Percentiles rank a stretch among this genome's conserved stretches.
Conservation (phyloP, 139 green algal species). For the Raphidocelis subcapitata region DNA sequence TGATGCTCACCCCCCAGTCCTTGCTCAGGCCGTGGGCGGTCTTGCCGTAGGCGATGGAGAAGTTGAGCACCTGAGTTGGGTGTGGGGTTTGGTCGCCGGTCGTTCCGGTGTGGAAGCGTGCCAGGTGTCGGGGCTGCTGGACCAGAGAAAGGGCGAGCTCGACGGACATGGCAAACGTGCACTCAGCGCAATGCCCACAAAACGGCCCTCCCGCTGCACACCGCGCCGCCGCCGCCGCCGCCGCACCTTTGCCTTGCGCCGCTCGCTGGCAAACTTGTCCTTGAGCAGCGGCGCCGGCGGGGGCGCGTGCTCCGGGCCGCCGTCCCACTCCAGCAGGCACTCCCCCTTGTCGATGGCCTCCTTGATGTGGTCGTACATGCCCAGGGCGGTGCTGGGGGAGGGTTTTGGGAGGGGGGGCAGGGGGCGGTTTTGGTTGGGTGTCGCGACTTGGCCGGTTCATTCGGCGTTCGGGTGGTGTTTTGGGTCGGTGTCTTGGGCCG, state of each 20-base stretch:
- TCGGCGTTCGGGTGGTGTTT: no score
- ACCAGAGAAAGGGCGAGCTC: no score
- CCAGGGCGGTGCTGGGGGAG: conserved; percentile 80
- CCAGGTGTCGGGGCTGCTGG: no score
- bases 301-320: conserved; percentile 16
- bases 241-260: conserved; percentile 82
- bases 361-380: conserved; percentile 97
- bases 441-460: no score
- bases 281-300: conserved; percentile 81
- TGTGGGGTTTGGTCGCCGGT: neutral
- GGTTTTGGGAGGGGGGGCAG: neutral
- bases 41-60: conserved; percentile 98
- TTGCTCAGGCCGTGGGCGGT: conserved; percentile 92
- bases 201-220: no score
- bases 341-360: conserved; percentile 71
- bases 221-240: no score
- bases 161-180: no score
- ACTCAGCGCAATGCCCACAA: no score
- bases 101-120: no score
- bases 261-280: conserved; percentile 74
- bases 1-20: conserved; percentile 81
- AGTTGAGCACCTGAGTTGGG: conserved; percentile 87
- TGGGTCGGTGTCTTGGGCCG: no score
- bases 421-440: no score
- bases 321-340: conserved; percentile 74